Percentiles rank a stretch among this genome's conserved stretches.
phyloP scores from a whole-genome alignment of 75 land plant species.

The Ceratopteris richardii region DNA sequence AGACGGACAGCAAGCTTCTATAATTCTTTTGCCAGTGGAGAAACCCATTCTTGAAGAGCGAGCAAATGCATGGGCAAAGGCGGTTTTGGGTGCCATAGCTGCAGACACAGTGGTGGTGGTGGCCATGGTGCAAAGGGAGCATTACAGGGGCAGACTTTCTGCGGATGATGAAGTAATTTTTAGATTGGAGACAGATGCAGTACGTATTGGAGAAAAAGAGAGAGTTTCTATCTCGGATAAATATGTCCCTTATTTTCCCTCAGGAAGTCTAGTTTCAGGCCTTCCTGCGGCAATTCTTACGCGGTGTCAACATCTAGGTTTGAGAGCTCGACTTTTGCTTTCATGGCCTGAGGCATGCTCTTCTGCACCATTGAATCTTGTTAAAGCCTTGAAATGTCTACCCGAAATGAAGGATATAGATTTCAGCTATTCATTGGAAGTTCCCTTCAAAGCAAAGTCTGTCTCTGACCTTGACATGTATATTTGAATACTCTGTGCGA shows the following conservation, averaged over 20 bases:
- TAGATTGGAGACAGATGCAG: slow-evolving; percentile 60
- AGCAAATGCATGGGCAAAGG: slow-evolving; percentile 43
- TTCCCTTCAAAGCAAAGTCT: background rate
- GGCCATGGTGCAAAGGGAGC: slow-evolving; percentile 40
- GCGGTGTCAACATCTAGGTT: slow-evolving; percentile 49
- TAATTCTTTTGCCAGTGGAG: slow-evolving; percentile 38
- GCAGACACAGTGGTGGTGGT: slow-evolving; percentile 55
- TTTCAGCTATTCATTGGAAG: background rate
- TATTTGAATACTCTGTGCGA: no score
- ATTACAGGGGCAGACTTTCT: slow-evolving; percentile 69
- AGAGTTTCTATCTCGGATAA: slow-evolving; percentile 5
- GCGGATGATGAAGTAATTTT: slow-evolving; percentile 59
- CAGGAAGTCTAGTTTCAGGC: slow-evolving; percentile 82
- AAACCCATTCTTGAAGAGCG: slow-evolving; percentile 52
- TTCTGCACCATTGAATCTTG: slow-evolving; percentile 22
- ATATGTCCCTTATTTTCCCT: slow-evolving; percentile 55
- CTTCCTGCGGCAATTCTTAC: slow-evolving; percentile 64
- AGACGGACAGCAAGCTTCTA: slow-evolving; percentile 13
- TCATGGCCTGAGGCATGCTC: slow-evolving; percentile 63
- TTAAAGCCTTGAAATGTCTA: slow-evolving; percentile 21
- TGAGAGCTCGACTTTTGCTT: slow-evolving; percentile 47
- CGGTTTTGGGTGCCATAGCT: slow-evolving; percentile 43
- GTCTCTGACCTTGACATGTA: background rate
- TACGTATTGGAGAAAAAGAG: slow-evolving; percentile 16
- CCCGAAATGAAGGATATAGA: background rate